Percentiles rank a stretch among this genome's conserved stretches.
These are phyloP conservation scores for Rhododendron vialii DNA, from an alignment of 148 eudicot species.

Conservation along the genomic window DNA sequence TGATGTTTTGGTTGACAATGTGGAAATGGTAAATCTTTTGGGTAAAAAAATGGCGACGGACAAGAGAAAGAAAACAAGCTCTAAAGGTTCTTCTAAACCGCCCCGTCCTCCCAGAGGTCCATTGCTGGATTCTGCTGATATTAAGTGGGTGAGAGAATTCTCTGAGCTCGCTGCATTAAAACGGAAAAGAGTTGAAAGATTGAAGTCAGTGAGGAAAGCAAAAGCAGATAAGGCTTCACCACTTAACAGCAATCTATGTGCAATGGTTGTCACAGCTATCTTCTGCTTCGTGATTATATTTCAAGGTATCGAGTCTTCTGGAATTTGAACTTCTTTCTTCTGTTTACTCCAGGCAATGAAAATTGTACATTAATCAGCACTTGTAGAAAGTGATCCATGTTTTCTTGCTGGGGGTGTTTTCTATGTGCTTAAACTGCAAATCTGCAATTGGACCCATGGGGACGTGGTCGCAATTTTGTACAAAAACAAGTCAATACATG, in stretches of 20 bases:
- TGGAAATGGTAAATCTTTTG: neutral
- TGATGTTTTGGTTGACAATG: slow-evolving; percentile 13
- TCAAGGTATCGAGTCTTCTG: slow-evolving; percentile 30
- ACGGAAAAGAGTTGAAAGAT: slow-evolving; percentile 32
- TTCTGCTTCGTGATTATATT: slow-evolving; percentile 39
- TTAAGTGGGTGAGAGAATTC: slow-evolving; percentile 37
- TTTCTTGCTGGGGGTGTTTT: neutral
- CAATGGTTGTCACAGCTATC: slow-evolving; percentile 31
- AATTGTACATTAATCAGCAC: too few species aligned
- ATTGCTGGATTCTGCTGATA: slow-evolving; percentile 34
- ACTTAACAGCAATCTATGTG: slow-evolving; percentile 19
- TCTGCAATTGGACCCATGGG: neutral
- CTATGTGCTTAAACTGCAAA: neutral
- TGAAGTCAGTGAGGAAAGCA: slow-evolving; percentile 28
- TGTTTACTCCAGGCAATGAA: neutral
- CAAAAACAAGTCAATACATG: neutral
- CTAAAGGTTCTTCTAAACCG: slow-evolving; percentile 33
- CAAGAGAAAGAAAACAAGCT: slow-evolving; percentile 23
- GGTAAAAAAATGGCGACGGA: slow-evolving; percentile 15
- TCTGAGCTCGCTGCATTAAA: slow-evolving; percentile 35
- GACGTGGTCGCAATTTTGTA: neutral
- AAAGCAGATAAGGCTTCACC: slow-evolving; percentile 29
- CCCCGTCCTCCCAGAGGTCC: slow-evolving; percentile 44
- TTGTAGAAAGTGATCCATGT: neutral
- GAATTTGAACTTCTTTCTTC: neutral